These are phyloP conservation scores for Macrocybe gigantea DNA, from an alignment of 768 basidiomycete genomes.

Conservation along the genomic window DNA sequence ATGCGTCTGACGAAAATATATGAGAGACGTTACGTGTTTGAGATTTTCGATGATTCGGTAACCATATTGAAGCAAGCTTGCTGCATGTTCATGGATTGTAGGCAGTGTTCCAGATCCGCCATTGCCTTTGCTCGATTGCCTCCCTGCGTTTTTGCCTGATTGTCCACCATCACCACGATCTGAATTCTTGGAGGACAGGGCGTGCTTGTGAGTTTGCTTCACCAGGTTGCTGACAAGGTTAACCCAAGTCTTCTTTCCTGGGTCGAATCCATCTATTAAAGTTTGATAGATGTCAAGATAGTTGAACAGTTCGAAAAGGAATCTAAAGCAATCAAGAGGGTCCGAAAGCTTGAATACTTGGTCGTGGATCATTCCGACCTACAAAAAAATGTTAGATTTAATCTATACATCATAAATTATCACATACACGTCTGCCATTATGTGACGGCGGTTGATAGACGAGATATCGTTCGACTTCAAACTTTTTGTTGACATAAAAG, in stretches of 20 bases:
- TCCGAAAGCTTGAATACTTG: neutral
- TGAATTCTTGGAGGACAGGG: too few relatives aligned
- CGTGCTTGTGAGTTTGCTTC: neutral
- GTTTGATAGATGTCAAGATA: neutral
- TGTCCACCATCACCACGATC: too few relatives aligned
- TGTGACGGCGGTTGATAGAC: neutral
- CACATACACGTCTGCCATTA: neutral
- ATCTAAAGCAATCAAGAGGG: neutral
- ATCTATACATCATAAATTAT: neutral
- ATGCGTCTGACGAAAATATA: too few relatives aligned
- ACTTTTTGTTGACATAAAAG: slow-evolving; percentile 1
- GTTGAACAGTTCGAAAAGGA: slow-evolving; percentile 1
- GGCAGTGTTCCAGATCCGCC: too few relatives aligned
- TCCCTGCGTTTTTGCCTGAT: too few relatives aligned
- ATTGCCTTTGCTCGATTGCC: too few relatives aligned
- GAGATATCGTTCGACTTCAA: neutral
- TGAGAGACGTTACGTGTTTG: too few relatives aligned
- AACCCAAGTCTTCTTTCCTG: neutral
- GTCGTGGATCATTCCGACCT: neutral
- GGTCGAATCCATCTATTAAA: neutral
- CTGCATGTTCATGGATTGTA: too few relatives aligned
- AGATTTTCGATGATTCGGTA: too few relatives aligned
- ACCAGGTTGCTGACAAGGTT: neutral
- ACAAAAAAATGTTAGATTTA: neutral
- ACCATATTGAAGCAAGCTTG: too few relatives aligned